phyloP scores from a whole-genome alignment of 805 yeast species.

The Cyberlindnera nakhonratchasimensis region DNA sequence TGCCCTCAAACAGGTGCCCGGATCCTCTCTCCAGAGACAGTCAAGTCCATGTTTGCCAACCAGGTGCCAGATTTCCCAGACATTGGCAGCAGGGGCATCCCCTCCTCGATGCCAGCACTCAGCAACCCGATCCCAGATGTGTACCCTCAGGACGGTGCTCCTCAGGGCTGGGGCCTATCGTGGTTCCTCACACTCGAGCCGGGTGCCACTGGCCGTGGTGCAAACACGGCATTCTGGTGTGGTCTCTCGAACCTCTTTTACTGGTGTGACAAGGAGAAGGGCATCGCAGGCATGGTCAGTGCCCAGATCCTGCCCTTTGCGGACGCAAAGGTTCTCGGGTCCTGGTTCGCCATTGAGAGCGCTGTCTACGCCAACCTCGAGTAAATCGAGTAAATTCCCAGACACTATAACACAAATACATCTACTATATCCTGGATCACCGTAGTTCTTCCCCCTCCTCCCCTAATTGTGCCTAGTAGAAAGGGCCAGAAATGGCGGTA shows the following conservation, averaged over 20 bases:
- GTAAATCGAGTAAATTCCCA: no score
- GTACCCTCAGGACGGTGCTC: constrained; percentile 26
- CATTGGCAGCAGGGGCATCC: constrained; percentile 20
- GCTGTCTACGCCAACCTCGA: constrained; percentile 18
- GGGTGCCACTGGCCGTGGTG: constrained; percentile 36
- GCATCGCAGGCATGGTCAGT: constrained; percentile 38
- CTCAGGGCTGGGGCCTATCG: constrained; percentile 34
- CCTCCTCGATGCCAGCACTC: constrained; percentile 13
- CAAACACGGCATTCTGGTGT: constrained; percentile 37
- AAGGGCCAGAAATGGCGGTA: no score
- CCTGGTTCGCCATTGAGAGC: constrained; percentile 23
- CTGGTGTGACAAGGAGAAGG: constrained; percentile 40
- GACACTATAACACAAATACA: no score
- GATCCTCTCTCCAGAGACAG: constrained; percentile 33
- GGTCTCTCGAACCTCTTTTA: constrained; percentile 39
- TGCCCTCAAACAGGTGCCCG: constrained; percentile 33
- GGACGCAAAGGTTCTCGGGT: constrained; percentile 19
- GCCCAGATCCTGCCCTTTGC: constrained; percentile 38
- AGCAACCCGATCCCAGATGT: constrained; percentile 21
- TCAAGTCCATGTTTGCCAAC: constrained; percentile 31
- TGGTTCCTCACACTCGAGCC: constrained; percentile 26
- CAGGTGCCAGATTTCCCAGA: constrained; percentile 32
- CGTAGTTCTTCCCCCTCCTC: no score
- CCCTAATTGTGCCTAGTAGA: no score
- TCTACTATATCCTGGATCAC: no score